Base-by-base conservation (phyloP, 2,329 filamentous ascomycete genomes). In the Penicillium thymicola region DNA sequence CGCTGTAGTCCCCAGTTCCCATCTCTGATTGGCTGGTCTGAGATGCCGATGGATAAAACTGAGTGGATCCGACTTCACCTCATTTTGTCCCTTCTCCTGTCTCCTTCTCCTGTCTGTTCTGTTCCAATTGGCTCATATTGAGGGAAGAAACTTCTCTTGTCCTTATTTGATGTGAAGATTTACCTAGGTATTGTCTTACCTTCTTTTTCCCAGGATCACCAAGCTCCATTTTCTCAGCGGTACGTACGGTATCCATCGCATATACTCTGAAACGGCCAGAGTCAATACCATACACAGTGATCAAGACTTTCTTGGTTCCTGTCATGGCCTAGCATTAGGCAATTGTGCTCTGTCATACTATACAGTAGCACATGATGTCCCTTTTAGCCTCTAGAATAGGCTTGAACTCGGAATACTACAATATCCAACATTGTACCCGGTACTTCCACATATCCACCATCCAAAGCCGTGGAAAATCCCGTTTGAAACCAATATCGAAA, bases 11-110 rank as follows among this genome's bases (percentile, higher is more conserved):
- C 13, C 21, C 5, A 41, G n/a, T 27, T 0, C 1, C 4, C 7
- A 0, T 5, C 7, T 23, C n/a, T 46, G 34, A 52, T 55, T 55
- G 54, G 54, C 48, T 52, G 54, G 54, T 9, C 16, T 46, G 41
- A 42, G 41, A 52, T 52, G 34, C 54, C 54, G 54, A 38, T 27
- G 25, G 18, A 32, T 14, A 16, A 25, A 21, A 21, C 6, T 30
- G 7, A 32, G 42, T 47, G 43, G 42, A 47, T 28, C 42, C 51
- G 10, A 16, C 51, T 48, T 48, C n/a, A 50, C 49, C 27, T 32
- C 21, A 5, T n/a, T 23, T 30, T 32, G 14, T 21, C n/a, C 4
- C 7, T 32, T 23, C 23, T 30, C 2, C 10, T 36, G 9, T 4
- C 27, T 21, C 11, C 16, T 11, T 23, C 13, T 30, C 21, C 6